These are phyloP conservation scores for Aegilops sharonensis DNA, from an alignment of 176 grass and related monocot genomes.

Conservation along the genomic window DNA sequence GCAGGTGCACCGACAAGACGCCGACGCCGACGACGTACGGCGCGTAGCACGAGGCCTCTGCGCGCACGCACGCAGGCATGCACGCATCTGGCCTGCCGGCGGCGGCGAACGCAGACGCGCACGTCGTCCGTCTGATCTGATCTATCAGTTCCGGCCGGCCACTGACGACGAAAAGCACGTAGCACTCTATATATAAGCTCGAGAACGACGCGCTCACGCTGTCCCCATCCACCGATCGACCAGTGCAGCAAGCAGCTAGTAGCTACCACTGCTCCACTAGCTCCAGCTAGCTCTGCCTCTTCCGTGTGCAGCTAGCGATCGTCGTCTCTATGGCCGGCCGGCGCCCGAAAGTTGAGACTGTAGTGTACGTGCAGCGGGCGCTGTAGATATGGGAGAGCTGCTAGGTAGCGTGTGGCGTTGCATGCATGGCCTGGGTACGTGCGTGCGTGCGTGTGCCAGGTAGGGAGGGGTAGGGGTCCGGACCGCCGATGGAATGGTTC, in stretches of 20 bases:
- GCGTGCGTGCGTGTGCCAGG: not conserved
- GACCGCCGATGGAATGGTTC: constrained; percentile 13
- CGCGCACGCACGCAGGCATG: not conserved
- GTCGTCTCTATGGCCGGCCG: not conserved
- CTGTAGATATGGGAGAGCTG: not conserved
- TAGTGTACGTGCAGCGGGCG: not conserved
- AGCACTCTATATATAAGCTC: not conserved
- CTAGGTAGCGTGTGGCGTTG: not conserved
- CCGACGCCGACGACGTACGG: not conserved
- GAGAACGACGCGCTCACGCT: not conserved
- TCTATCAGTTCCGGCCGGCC: not conserved
- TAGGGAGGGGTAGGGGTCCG: not conserved
- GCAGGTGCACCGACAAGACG: not conserved
- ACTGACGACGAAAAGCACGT: not conserved
- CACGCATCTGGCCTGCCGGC: not conserved
- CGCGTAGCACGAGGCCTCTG: not conserved
- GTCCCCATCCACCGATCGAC: not conserved
- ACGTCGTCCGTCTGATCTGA: not conserved
- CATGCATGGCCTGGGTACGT: not conserved
- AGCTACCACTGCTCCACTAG: not conserved
- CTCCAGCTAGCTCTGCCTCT: not conserved
- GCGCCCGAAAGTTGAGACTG: not conserved
- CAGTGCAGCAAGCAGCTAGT: too few species aligned
- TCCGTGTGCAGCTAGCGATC: not conserved
- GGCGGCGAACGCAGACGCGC: constrained; percentile 1